Conservation (phyloP, 208 protist genomes). For the Leishmania amazonensis region DNA sequence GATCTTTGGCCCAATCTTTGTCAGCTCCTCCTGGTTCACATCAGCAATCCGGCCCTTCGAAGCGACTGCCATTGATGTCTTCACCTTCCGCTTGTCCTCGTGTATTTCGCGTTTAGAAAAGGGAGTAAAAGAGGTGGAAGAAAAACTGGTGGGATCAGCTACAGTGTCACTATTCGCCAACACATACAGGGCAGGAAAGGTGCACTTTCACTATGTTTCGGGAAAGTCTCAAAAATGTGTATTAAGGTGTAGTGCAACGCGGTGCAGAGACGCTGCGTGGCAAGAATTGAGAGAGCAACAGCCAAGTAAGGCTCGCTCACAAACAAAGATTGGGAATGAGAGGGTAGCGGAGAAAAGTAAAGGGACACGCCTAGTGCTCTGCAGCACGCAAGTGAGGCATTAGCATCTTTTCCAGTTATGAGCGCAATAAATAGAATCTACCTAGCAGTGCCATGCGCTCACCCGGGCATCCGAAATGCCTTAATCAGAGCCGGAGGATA, state of each 20-base stretch:
- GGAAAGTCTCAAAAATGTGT: slow-evolving; percentile 9
- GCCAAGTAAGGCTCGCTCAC: neutral
- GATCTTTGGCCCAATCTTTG: slow-evolving; percentile 56
- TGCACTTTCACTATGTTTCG: neutral
- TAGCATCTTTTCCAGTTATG: neutral
- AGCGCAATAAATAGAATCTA: neutral
- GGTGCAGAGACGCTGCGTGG: neutral
- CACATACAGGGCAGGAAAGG: neutral
- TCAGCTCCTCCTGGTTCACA: slow-evolving; percentile 50
- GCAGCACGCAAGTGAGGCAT: neutral
- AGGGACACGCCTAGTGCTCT: neutral
- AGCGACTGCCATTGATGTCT: slow-evolving; percentile 13
- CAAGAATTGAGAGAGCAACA: neutral
- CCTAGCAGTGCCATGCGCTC: neutral
- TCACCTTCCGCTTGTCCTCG: neutral
- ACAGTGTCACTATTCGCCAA: neutral
- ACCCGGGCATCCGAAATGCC: too few species aligned
- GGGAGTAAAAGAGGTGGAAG: neutral
- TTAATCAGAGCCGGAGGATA: neutral
- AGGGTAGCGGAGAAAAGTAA: neutral
- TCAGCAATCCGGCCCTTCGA: slow-evolving; percentile 24
- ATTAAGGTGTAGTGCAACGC: neutral
- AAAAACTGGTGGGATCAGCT: slow-evolving; percentile 6
- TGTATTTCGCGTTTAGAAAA: neutral
- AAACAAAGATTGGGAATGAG: neutral